phyloP scores from a whole-genome alignment of 768 basidiomycete genomes.

The Leccinum variicolor region DNA sequence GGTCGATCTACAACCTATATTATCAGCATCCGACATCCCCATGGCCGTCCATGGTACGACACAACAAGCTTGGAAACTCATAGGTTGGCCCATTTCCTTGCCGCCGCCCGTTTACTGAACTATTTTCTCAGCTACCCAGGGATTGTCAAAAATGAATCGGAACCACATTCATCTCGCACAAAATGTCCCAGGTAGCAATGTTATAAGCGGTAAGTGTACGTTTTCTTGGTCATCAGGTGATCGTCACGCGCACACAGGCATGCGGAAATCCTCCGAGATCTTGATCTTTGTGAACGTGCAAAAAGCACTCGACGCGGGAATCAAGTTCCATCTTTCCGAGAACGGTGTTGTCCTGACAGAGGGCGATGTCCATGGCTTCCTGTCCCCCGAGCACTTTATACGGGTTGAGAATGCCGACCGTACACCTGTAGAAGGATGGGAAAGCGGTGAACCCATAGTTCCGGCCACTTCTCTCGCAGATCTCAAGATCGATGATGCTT shows the following conservation, averaged over 20 bases:
- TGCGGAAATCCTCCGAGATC: slow-evolving; percentile 74
- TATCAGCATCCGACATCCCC: slow-evolving; percentile 59
- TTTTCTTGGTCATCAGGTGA: background rate
- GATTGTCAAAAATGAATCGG: slow-evolving; percentile 79
- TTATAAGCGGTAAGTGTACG: slow-evolving; percentile 68
- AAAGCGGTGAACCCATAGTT: slow-evolving; percentile 1
- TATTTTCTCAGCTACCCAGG: slow-evolving; percentile 49
- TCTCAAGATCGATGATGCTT: background rate
- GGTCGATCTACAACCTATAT: slow-evolving; percentile 60
- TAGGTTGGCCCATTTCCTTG: slow-evolving; percentile 45
- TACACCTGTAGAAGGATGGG: slow-evolving; percentile 23
- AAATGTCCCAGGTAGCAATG: slow-evolving; percentile 59
- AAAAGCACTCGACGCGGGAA: slow-evolving; percentile 63
- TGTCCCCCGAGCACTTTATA: slow-evolving; percentile 63
- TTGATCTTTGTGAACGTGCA: slow-evolving; percentile 79
- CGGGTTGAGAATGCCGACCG: slow-evolving; percentile 53
- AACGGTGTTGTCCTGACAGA: slow-evolving; percentile 90
- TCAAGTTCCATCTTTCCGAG: slow-evolving; percentile 72
- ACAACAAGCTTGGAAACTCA: slow-evolving; percentile 62
- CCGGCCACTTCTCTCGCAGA: background rate
- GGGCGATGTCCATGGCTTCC: slow-evolving; percentile 62
- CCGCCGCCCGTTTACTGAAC: background rate
- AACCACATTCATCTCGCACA: slow-evolving; percentile 95
- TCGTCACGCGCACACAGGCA: slow-evolving; percentile 47
- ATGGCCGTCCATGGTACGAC: slow-evolving; percentile 85